Evolutionary conservation across 176 grass and related monocot genomes (phyloP), one percentile per base, ranked within the genome.

Genomic region (Oryza coarctata): DNA sequence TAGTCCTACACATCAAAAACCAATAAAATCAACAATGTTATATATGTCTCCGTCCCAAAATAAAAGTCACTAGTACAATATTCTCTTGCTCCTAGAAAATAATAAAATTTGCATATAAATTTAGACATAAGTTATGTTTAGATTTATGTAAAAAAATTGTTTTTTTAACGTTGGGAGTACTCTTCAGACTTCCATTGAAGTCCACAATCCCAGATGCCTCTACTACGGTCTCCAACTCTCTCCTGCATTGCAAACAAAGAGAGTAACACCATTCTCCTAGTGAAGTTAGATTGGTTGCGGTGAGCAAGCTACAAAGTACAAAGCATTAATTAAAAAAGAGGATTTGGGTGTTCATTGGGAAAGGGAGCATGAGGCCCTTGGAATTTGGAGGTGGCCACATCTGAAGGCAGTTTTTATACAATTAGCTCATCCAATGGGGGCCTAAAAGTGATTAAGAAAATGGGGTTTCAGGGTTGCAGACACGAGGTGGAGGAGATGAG

Each of bases 371-470:
- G 10, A 39, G 75, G 34, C 65, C 63, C 79, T 83, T 30, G 83
- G 79, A 90, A 86, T 82, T 86, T 90, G 84, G 74, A 70, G 74
- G 60, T 38, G 67, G 45, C 82, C 84, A 74, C 88, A 86, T 89
- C 88, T 86, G 83, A 82, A 82, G 55, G 65, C 44, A 82, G 6
- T 89, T 82, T 89, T 89, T 86, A 68, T 55, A 55, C 2, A 55
- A 55, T 55, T 55, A 77, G 72, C 66, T 57, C 83, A 61, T 78
- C 78, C 87, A 85, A 43, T 82, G 74, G 62, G 66, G 83, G 20
- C 82, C 73, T 61, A n/a, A 82, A 70, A 69, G 77, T 40, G 79
- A 61, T 82, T 82, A 78, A 82, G 66, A 77, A 77, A 60, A 82
- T 20, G 79, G 47, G 44, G 73, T 69, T 90, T 85, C 45, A 76